Percentiles rank a stretch among this genome's conserved stretches.
These are phyloP conservation scores for Ascomycota sp. DNA, from an alignment of 2,329 filamentous ascomycete species.

Conservation along the genomic window DNA sequence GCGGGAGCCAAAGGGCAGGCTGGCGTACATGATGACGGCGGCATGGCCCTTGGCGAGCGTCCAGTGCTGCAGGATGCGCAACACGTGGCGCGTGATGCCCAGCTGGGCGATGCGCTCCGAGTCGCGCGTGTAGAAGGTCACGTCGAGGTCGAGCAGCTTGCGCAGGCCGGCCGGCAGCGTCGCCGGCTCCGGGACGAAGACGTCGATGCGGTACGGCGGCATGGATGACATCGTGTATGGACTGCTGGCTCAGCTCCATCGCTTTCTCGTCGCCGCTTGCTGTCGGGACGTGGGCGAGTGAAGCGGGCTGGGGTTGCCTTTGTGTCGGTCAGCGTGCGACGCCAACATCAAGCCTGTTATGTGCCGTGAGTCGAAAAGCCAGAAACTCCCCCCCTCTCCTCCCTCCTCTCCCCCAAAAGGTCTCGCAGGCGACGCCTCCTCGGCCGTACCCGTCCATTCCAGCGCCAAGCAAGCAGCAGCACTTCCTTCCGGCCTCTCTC, in stretches of 20 bases:
- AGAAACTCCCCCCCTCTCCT: background rate
- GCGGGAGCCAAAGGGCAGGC: slow-evolving; percentile 34
- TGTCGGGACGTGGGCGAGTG: too few relatives aligned
- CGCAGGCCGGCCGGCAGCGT: slow-evolving; percentile 20
- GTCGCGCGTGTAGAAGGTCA: slow-evolving; percentile 35
- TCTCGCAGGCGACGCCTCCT: too few relatives aligned
- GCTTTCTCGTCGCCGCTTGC: too few relatives aligned
- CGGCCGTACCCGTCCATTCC: too few relatives aligned
- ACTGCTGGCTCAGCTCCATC: slow-evolving; percentile 34
- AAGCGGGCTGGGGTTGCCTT: too few relatives aligned
- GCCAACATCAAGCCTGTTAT: too few relatives aligned
- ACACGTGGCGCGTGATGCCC: slow-evolving; percentile 30
- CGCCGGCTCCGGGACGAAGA: slow-evolving; percentile 32
- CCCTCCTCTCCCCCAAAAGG: background rate
- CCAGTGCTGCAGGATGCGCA: slow-evolving; percentile 33
- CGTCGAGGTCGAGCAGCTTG: slow-evolving; percentile 23
- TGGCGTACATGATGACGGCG: slow-evolving; percentile 17
- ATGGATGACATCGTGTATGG: slow-evolving; percentile 35
- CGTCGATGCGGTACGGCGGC: slow-evolving; percentile 38
- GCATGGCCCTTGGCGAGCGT: slow-evolving; percentile 14
- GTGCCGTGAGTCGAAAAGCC: too few relatives aligned
- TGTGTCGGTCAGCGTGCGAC: too few relatives aligned
- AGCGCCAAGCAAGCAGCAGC: too few relatives aligned
- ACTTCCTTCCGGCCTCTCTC: too few relatives aligned
- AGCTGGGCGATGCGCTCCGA: slow-evolving; percentile 23